Evolutionary conservation across 139 green algal genomes (phyloP), one percentile per base, ranked within the genome.

Genomic region (Micractinium conductrix): DNA sequence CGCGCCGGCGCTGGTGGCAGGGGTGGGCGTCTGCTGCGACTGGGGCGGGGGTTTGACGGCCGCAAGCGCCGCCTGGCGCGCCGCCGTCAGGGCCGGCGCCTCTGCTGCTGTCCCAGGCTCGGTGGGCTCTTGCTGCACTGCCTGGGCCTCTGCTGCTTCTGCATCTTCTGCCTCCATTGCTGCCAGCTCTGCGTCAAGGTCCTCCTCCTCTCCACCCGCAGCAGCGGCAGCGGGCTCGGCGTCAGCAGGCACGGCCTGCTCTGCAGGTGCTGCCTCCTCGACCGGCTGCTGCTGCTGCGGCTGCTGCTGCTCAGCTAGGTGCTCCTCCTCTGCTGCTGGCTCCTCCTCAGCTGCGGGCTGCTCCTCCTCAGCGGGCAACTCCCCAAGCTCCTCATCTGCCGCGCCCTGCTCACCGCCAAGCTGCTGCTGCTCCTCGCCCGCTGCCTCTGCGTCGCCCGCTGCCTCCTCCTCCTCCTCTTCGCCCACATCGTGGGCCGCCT

Each of bases 141-240:
- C 50, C 4, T 30, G 58, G 4, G 7, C 50, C 16, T 40, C 53
- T 58, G 78, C 48, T 14, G n/a, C 62, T 1, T 42, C 78, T 6
- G 42, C 62, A 22, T 74, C 78, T 43, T 83, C 78, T 24, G 78
- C 78, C 78, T 83, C 78, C 62, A 74, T 74, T 30, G 62, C 62
- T 68, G 78, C 78, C 62, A 83, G 30, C 62, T 74, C 17, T 2
- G 78, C 78, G 21, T 83, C 78, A 14, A 83, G 28, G n/a, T 83
- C 78, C 5, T 83, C 78, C 1, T 83, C 75, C 24, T 71, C n/a
- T n/a, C n/a, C n/a, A n/a, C n/a, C 78, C 10, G 21, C 78, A n/a
- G 35, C 78, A 37, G 19, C 42, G 14, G 3, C 75, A 8, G 16
- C 55, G 26, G 19, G 26, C 4, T 35, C 58, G 19, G 6, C 50